Conservation (phyloP, 371 early-diverging fungal genomes). For the Paraphysoderma sedebokerense region DNA sequence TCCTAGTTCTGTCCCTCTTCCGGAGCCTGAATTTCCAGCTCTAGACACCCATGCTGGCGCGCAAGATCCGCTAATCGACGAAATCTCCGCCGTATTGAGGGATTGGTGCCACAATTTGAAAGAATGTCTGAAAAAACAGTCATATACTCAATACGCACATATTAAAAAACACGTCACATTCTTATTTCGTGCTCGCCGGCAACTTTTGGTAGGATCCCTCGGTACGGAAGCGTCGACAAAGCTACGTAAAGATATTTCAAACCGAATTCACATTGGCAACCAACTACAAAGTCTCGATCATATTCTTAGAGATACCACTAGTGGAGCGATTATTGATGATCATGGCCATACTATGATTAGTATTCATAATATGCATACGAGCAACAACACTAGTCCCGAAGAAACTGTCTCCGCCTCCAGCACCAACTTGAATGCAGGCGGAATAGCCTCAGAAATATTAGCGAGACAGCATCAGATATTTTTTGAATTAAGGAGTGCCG, state of each 20-base stretch:
- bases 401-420: neutral
- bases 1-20: no score
- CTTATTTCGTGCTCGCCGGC: conserved; percentile 43
- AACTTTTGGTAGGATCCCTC: conserved; percentile 42
- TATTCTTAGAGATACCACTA: conserved; percentile 42
- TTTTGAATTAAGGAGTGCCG: conserved; percentile 2
- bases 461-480: conserved; percentile 2
- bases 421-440: neutral
- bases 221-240: conserved; percentile 37
- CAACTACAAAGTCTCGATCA: conserved; percentile 29
- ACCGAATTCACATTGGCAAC: conserved; percentile 36
- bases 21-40: neutral
- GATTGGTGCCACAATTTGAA: conserved; percentile 43
- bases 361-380: conserved; percentile 36
- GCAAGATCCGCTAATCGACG: conserved; percentile 47
- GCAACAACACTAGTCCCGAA: neutral
- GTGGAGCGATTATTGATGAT: conserved; percentile 37
- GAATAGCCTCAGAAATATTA: no score
- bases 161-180: conserved; percentile 34
- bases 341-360: conserved; percentile 33
- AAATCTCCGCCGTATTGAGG: conserved; percentile 41
- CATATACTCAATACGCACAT: conserved; percentile 32
- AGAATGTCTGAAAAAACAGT: conserved; percentile 25
- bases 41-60: conserved; percentile 31
- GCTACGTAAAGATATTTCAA: conserved; percentile 35